phyloP scores from a whole-genome alignment of 345 rosid species.

The Iberis pinnata region DNA sequence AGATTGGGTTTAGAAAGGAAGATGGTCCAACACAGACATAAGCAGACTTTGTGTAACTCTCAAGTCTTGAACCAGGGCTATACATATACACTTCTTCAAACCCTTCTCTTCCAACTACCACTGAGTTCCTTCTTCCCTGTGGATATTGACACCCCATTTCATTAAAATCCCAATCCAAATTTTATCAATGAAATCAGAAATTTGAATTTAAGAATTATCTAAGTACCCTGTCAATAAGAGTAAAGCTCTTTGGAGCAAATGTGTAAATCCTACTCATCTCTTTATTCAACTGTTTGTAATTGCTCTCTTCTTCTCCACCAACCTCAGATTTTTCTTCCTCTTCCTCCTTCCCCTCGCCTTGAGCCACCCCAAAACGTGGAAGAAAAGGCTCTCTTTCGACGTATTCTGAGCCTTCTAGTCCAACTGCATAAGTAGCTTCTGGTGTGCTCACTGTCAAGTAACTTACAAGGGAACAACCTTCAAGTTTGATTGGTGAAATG shows the following conservation, averaged over 20 bases:
- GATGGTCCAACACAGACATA: conserved; percentile 63
- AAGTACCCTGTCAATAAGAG: conserved; percentile 66
- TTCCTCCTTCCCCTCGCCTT: conserved; percentile 16
- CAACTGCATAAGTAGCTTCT: conserved; percentile 69
- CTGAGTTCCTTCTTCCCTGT: conserved; percentile 86
- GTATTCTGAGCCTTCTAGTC: conserved; percentile 63
- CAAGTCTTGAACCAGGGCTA: conserved; percentile 77
- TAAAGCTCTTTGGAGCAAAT: conserved; percentile 57
- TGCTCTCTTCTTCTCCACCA: conserved; percentile 57
- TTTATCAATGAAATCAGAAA: background rate
- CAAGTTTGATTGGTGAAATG: conserved; percentile 33
- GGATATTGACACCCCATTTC: background rate
- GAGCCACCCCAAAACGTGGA: conserved; percentile 24
- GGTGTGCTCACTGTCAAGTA: conserved; percentile 82
- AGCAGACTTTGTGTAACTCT: conserved; percentile 59
- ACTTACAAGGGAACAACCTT: conserved; percentile 52
- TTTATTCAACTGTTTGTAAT: conserved; percentile 53
- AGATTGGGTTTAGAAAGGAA: conserved; percentile 54
- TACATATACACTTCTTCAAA: conserved; percentile 66
- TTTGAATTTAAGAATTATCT: background rate
- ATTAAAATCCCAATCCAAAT: background rate
- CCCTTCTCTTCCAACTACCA: conserved; percentile 56
- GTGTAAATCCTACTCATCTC: conserved; percentile 77
- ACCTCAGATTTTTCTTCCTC: conserved; percentile 21
- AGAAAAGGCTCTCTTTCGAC: conserved; percentile 39